Conservation (phyloP, 208 protist species). For the Trypanosoma vivax region DNA sequence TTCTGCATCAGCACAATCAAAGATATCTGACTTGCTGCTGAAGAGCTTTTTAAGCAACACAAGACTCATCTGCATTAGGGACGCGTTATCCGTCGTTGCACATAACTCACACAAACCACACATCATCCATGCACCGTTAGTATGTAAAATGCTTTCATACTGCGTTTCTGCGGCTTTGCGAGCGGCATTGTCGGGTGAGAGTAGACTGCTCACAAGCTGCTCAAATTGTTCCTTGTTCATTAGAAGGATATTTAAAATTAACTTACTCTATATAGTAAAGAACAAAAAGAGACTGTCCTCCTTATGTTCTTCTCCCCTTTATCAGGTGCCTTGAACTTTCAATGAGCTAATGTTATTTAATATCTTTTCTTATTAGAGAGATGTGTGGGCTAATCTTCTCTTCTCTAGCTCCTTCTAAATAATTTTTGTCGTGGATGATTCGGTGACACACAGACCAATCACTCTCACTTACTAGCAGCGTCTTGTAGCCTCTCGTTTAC, state of each 20-base stretch:
- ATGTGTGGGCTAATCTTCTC: not conserved
- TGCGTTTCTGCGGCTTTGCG: slow-evolving; percentile 69
- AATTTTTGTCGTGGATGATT: too few species aligned
- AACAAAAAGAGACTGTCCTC: slow-evolving; percentile 3
- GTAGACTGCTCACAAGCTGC: slow-evolving; percentile 36
- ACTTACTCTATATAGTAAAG: slow-evolving; percentile 5
- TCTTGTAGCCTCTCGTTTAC: too few species aligned
- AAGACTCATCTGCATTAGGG: slow-evolving; percentile 45
- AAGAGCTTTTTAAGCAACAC: slow-evolving; percentile 75
- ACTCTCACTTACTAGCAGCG: too few species aligned
- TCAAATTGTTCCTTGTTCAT: slow-evolving; percentile 50
- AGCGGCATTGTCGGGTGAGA: slow-evolving; percentile 52
- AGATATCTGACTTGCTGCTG: slow-evolving; percentile 42
- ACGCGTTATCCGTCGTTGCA: slow-evolving; percentile 29
- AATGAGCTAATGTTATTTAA: not conserved
- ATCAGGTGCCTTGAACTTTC: not conserved
- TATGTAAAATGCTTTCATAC: slow-evolving; percentile 41
- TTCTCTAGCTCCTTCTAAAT: not conserved
- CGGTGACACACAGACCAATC: too few species aligned
- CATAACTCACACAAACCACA: slow-evolving; percentile 50
- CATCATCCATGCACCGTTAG: slow-evolving; percentile 54
- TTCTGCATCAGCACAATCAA: slow-evolving; percentile 30
- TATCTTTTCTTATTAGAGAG: not conserved
- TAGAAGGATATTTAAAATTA: slow-evolving; percentile 4
- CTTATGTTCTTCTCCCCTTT: not conserved